These are phyloP conservation scores for Gracilaria caudata DNA, from an alignment of 23 red algal species.

Conservation along the genomic window DNA sequence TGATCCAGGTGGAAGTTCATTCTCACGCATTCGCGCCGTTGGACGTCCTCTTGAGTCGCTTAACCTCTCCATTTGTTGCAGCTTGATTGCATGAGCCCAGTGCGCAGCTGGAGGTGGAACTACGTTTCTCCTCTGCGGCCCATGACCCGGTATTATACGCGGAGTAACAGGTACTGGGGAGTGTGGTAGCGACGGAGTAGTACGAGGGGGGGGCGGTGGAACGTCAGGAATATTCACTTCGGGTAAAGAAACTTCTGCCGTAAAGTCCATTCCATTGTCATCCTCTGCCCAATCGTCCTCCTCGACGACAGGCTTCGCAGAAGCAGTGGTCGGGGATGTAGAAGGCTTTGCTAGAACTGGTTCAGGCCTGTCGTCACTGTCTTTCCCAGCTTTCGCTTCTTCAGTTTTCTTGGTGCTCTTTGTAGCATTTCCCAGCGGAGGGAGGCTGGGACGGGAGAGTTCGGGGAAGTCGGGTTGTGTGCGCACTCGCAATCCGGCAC, in stretches of 20 bases:
- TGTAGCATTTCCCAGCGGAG: constrained; percentile 26
- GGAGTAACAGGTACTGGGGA: constrained; percentile 3
- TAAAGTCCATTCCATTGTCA: constrained; percentile 55
- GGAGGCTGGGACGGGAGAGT: not conserved
- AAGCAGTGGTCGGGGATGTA: not conserved
- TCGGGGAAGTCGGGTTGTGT: constrained; percentile 44
- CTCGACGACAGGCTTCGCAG: constrained; percentile 34
- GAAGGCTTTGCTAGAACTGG: not conserved
- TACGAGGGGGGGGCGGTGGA: constrained; percentile 14
- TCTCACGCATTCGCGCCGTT: not conserved
- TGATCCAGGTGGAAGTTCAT: not conserved
- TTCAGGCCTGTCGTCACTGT: not conserved
- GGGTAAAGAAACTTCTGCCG: constrained; percentile 43
- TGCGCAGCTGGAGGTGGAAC: constrained; percentile 52
- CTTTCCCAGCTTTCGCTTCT: constrained; percentile 6
- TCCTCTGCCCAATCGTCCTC: constrained; percentile 77
- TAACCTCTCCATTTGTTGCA: constrained; percentile 38
- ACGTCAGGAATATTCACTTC: constrained; percentile 37
- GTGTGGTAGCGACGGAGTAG: constrained; percentile 5
- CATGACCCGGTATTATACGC: constrained; percentile 19
- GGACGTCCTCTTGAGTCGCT: constrained; percentile 6
- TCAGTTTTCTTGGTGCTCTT: constrained; percentile 17
- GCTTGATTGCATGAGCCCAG: constrained; percentile 47
- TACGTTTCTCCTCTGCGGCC: constrained; percentile 2
- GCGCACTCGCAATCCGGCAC: constrained; percentile 33